Evolutionary conservation across 768 basidiomycete species (phyloP), one percentile per base, ranked within the genome.

Genomic region (Jaapia argillacea): DNA sequence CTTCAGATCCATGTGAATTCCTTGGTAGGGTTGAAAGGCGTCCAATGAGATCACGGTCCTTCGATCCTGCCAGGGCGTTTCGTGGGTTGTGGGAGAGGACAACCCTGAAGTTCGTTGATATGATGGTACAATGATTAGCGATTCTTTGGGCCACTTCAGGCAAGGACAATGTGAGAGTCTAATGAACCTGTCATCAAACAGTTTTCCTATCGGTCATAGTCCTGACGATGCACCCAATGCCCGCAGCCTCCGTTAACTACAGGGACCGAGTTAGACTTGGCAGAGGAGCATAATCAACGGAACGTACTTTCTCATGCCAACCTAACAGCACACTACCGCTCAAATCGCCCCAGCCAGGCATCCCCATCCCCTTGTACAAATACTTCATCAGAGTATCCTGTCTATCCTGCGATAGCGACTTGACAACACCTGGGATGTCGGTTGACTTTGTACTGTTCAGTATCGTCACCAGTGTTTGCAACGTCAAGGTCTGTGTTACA

Each of bases 331-430:
- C 78, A 49, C 77, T 80, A 35, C 79, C 78, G 51, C 70, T 76
- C 45, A 79, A 68, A 49, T 81, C 80, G 24, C 75, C 71, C 59
- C 74, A 70, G 13, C 70, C 79, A 2, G 71, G 67, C 54, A 72
- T 61, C 14, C 70, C 76, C 93, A 96, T 97, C 13, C 89, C 93
- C 67, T 98, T 98, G 76, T 97, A 98, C 13, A 98, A 68, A 57
- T 94, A 98, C 59, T 93, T 94, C 94, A 96, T 98, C 43, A 97
- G 72, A 24, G 82, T 86, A 56, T 96, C 94, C 55, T 92, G 88
- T 36, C 74, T 66, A 41, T 87, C 83, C 51, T 73, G 73, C 2
- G 81, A 73, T 24, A 97, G 71, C 0, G 71, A 60, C 54, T 81
- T 85, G 59, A 96, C 72, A 40, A 85, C 77, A 21, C 65, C 65